These are phyloP conservation scores for Fusarium albosuccineum DNA, from an alignment of 2,329 filamentous ascomycete species.

Conservation along the genomic window DNA sequence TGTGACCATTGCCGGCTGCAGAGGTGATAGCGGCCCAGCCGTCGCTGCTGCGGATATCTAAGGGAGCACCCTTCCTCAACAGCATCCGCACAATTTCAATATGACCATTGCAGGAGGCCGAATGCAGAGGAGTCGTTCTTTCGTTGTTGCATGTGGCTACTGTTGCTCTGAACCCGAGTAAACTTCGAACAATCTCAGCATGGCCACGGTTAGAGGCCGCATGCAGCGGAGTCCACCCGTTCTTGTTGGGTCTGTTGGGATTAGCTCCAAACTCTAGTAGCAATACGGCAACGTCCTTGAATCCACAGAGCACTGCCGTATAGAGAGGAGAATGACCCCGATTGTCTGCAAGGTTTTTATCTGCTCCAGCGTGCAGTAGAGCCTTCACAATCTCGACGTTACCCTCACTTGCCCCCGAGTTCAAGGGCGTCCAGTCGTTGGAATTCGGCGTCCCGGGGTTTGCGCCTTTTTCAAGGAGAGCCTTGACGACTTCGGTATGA, in stretches of 20 bases:
- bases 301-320: conserved; percentile 4
- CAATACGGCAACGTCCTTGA: not conserved
- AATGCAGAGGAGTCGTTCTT: conserved; percentile 1
- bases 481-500: not conserved
- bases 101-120: not conserved
- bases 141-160: not conserved
- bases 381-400: conserved; percentile 3
- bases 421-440: conserved; percentile 1
- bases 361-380: not conserved
- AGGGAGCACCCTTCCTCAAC: conserved; percentile 2
- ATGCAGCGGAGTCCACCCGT: conserved; percentile 5
- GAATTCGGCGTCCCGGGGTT: not conserved
- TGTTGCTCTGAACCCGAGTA: conserved; percentile 1
- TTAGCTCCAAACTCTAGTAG: not conserved
- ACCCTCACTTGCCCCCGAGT: conserved; percentile 5
- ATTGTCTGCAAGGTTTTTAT: not conserved
- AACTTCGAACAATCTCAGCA: not conserved
- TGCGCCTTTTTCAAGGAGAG: not conserved
- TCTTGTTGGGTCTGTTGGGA: conserved; percentile 7
- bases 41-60: not conserved
- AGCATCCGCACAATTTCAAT: conserved; percentile 2
- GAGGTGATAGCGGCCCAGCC: conserved; percentile 1
- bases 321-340: not conserved
- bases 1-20: conserved; percentile 1
- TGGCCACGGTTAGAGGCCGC: conserved; percentile 6